A percentile compares a stretch with the other conserved stretches of the same genome.
Evolutionary conservation across 495 filamentous ascomycete species (phyloP).

Genomic region (Annulohypoxylon nitens): DNA sequence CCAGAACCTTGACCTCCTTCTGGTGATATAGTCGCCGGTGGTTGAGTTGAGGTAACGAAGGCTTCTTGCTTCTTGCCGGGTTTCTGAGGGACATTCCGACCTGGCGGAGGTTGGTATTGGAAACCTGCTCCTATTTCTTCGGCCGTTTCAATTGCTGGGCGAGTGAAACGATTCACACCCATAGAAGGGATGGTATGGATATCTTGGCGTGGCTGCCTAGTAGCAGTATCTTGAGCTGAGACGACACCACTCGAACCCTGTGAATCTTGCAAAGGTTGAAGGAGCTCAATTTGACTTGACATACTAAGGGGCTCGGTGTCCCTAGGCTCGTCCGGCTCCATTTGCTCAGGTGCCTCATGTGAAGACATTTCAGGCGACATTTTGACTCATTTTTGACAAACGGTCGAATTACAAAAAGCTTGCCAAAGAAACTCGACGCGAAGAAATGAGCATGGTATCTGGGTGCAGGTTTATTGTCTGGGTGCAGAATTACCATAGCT

Average conservation of each 20-base stretch:
- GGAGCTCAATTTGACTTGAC: conserved; percentile 20
- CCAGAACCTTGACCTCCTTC: not conserved
- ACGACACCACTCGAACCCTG: conserved; percentile 17
- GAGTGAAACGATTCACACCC: conserved; percentile 18
- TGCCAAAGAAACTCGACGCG: not conserved
- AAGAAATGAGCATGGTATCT: not conserved
- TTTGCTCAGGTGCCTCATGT: not conserved
- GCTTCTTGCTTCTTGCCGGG: not conserved
- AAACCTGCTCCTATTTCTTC: conserved; percentile 39
- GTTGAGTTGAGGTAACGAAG: not conserved
- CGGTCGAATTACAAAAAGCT: not conserved
- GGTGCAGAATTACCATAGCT: not conserved
- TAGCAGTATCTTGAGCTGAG: not conserved
- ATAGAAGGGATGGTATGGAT: not conserved
- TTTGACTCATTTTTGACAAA: not conserved
- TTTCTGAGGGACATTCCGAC: not conserved
- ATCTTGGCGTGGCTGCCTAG: not conserved
- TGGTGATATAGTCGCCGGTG: not conserved
- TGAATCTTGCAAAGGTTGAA: conserved; percentile 16
- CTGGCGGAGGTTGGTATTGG: conserved; percentile 31
- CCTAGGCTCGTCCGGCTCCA: not conserved
- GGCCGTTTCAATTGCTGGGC: conserved; percentile 35
- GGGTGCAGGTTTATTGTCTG: not conserved
- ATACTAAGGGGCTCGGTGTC: not conserved
- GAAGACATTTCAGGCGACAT: conserved; percentile 8